Base-by-base conservation (phyloP, 1,284 basidiomycete genomes). In the Termitomyces sp. region DNA sequence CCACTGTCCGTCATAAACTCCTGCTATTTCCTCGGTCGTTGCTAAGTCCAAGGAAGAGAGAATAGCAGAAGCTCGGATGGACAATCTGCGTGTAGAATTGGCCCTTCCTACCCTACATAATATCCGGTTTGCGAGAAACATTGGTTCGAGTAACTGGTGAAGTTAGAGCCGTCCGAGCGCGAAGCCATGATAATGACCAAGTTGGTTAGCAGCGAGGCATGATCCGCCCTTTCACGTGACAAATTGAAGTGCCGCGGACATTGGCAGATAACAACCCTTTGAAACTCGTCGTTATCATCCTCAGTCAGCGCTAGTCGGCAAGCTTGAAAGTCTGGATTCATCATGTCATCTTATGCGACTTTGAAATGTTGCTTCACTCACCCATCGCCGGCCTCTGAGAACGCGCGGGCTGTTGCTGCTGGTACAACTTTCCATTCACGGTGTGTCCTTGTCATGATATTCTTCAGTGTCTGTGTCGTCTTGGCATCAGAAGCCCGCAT, bases 1-100 rank as follows among this genome's bases (percentile, higher is more conserved):
- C 90, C 89, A 92, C 60, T 77, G 69, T 36, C 89, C 89, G 64
- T 91, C 86, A 64, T 89, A 92, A 8, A 92, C 86, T 2, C 90
- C 89, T 19, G 77, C 71, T 17, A 90, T 61, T 50, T 84, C 82
- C 34, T 74, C 71, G 19, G 68, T 66, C 15, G 73, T 73, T 2
- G 82, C 75, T 55, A 92, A 81, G 61, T 83, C 83, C 51, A 90
- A 67, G 1, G 83, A 76, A 33, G 77, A 75, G 58, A 92, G 76
- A 52, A 92, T 73, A 38, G 71, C 69, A 4, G 86, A 80, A 1
- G 88, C 88, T 55, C 88, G 76, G 53, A 73, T 78, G 8, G 86
- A 89, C 63, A 88, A 62, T 41, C 65, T 63, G 57, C 78, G 74
- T 55, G 69, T 61, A 52, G 68, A 47, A 50, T 53, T 56, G 34